Conservation (phyloP, 2,329 filamentous ascomycete genomes). For the Trichoderma citrinoviride region DNA sequence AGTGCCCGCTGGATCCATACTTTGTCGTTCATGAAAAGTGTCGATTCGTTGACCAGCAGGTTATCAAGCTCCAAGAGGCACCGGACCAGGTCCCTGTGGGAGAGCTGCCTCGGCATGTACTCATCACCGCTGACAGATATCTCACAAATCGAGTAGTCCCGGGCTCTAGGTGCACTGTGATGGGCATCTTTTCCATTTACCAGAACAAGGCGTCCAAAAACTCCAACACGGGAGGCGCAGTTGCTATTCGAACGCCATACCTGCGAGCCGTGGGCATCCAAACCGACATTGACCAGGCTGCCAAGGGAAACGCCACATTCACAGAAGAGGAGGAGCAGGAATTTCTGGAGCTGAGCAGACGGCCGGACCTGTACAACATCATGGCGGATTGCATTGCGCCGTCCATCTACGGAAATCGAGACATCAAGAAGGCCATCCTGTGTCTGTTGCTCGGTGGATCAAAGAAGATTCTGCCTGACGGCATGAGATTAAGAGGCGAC, state of each 20-base stretch:
- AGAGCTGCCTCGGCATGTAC: constrained; percentile 89
- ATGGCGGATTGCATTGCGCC: constrained; percentile 93
- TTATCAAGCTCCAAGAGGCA: constrained; percentile 96
- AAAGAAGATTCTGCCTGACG: constrained; percentile 96
- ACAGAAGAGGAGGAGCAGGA: constrained; percentile 97
- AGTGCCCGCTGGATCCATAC: constrained; percentile 91
- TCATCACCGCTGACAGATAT: constrained; percentile 95
- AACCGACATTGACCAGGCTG: constrained; percentile 83
- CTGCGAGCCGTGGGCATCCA: constrained; percentile 89
- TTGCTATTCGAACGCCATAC: constrained; percentile 94
- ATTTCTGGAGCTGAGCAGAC: constrained; percentile 83
- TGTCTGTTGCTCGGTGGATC: constrained; percentile 91
- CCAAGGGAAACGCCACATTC: constrained; percentile 80
- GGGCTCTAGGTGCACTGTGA: constrained; percentile 89
- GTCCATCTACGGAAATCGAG: constrained; percentile 91
- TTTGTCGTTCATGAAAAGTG: constrained; percentile 94
- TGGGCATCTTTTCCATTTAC: constrained; percentile 98
- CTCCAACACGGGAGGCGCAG: constrained; percentile 69
- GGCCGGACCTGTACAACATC: constrained; percentile 86
- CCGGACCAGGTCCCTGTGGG: constrained; percentile 97
- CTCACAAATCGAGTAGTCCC: constrained; percentile 94
- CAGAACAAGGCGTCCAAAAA: constrained; percentile 86
- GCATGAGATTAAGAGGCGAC: constrained; percentile 95
- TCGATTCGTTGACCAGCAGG: constrained; percentile 94
- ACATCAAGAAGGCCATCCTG: constrained; percentile 97